A percentile compares a stretch with the other conserved stretches of the same genome.
phyloP scores from a whole-genome alignment of 257 asterid species.

The Echium plantagineum region DNA sequence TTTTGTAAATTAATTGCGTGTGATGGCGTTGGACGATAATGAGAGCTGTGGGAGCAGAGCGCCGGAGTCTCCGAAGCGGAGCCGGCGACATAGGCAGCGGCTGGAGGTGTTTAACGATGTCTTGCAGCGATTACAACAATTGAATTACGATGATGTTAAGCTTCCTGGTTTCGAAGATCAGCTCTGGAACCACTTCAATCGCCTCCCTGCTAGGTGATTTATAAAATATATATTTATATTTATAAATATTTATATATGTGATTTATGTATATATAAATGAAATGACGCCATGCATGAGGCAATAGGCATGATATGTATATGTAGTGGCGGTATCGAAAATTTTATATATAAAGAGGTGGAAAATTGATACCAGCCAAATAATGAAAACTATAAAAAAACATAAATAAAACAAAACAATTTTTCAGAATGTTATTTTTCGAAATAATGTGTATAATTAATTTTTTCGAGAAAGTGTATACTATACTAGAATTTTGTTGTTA shows the following conservation, averaged over 20 bases:
- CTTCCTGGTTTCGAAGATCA: slow-evolving; percentile 44
- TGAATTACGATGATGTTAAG: slow-evolving; percentile 28
- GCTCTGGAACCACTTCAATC: slow-evolving; percentile 46
- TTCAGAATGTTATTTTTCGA: no score
- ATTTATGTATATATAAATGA: not conserved
- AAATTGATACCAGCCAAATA: no score
- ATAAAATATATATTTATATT: no score
- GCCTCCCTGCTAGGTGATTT: slow-evolving; percentile 33
- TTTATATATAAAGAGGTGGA: no score
- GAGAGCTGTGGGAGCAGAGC: slow-evolving; percentile 50
- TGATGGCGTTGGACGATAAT: slow-evolving; percentile 24
- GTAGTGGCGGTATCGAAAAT: no score
- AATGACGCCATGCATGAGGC: not conserved
- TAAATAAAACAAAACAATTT: no score
- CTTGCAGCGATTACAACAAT: slow-evolving; percentile 28
- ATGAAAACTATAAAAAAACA: no score
- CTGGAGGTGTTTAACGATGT: slow-evolving; percentile 33
- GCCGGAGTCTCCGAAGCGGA: slow-evolving; percentile 32
- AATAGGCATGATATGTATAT: not conserved
- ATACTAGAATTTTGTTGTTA: no score
- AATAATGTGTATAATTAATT: no score
- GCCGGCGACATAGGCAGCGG: slow-evolving; percentile 24
- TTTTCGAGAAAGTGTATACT: no score
- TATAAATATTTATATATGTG: not conserved
- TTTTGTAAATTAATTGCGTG: not conserved